Conservation (phyloP, 768 basidiomycete genomes). For the Serendipita sp. region DNA sequence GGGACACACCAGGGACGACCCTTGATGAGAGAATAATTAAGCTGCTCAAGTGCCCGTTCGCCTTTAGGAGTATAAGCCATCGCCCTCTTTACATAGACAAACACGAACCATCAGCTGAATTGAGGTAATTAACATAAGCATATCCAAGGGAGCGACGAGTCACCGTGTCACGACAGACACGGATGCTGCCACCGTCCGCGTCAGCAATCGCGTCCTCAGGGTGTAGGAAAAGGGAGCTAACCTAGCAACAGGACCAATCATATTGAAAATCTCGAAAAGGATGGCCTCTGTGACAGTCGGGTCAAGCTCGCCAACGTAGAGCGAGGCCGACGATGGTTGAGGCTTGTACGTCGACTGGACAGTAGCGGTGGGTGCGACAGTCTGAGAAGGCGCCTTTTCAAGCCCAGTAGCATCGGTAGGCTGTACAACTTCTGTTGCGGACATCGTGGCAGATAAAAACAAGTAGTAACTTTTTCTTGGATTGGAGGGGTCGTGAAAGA, state of each 20-base stretch:
- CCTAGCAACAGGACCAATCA: conserved; percentile 99
- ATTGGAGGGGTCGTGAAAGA: conserved; percentile 19
- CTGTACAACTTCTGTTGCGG: conserved; percentile 35
- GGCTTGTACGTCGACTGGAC: conserved; percentile 22
- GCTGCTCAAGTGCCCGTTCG: conserved; percentile 95
- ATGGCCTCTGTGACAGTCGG: conserved; percentile 97
- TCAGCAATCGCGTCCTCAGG: not conserved
- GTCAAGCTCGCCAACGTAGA: conserved; percentile 98
- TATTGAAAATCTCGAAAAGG: conserved; percentile 99
- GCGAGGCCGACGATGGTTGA: conserved; percentile 67
- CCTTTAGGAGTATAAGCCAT: conserved; percentile 27
- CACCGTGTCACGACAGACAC: conserved; percentile 98
- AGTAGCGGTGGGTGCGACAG: conserved; percentile 29
- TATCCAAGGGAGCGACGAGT: conserved; percentile 99
- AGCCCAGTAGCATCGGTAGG: conserved; percentile 28
- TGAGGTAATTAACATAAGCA: conserved; percentile 99
- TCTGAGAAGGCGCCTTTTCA: conserved; percentile 22
- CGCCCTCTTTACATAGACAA: not conserved
- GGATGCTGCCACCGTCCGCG: conserved; percentile 45
- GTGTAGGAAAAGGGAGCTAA: conserved; percentile 23
- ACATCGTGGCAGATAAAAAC: conserved; percentile 8
- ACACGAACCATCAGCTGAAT: conserved; percentile 69
- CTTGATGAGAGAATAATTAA: conserved; percentile 99
- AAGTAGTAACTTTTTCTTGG: conserved; percentile 6
- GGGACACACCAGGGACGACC: conserved; percentile 70